Evolutionary conservation across 169 alveolate genomes (phyloP).

Genomic region (Plasmodium gallinaceum): DNA sequence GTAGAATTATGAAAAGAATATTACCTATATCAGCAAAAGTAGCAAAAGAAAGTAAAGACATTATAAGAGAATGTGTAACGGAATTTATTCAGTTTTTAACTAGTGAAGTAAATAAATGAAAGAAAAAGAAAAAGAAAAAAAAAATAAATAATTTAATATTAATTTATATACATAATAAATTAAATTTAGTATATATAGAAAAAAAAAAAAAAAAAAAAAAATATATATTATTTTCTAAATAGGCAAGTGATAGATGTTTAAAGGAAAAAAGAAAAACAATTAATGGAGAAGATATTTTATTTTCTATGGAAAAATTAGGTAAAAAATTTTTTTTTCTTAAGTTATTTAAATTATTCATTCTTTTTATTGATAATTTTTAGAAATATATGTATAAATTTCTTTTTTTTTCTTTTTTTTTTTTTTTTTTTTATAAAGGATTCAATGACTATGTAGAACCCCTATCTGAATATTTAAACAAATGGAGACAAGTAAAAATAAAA

Average conservation of each 20-base stretch:
- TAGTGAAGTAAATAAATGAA: slow-evolving; percentile 85
- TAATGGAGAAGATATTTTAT: slow-evolving; percentile 94
- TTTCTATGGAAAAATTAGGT: slow-evolving; percentile 94
- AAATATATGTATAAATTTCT: neutral
- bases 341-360: neutral
- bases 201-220: slow-evolving; percentile 3
- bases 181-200: neutral
- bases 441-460: slow-evolving; percentile 88
- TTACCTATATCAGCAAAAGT: slow-evolving; percentile 93
- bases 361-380: neutral
- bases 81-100: slow-evolving; percentile 95
- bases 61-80: slow-evolving; percentile 95
- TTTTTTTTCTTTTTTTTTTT: neutral
- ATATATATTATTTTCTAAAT: neutral
- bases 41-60: slow-evolving; percentile 95
- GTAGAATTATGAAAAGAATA: slow-evolving; percentile 95
- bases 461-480: slow-evolving; percentile 87
- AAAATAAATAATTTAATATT: neutral
- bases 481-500: slow-evolving; percentile 83
- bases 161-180: neutral
- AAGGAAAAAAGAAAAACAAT: slow-evolving; percentile 94
- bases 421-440: slow-evolving; percentile 45
- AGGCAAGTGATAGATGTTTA: slow-evolving; percentile 95
- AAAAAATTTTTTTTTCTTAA: slow-evolving; percentile 19
- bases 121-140: neutral